A percentile compares a stretch with the other conserved stretches of the same genome.
These are phyloP conservation scores for Beauveria rudraprayagi DNA, from an alignment of 2,329 filamentous ascomycete species.

Conservation along the genomic window DNA sequence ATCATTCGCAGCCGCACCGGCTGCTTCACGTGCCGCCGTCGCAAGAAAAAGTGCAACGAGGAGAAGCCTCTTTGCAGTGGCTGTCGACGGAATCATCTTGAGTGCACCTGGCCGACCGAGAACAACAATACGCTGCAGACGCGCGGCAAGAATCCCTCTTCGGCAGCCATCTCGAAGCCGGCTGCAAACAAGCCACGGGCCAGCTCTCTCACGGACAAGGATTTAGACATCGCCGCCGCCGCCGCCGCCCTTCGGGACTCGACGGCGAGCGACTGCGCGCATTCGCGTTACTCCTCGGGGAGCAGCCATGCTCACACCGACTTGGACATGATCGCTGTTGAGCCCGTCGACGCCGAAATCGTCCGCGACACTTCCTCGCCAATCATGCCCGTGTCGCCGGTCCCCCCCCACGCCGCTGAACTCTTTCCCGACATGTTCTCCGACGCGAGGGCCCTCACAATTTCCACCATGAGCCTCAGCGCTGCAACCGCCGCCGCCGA, in stretches of 20 bases:
- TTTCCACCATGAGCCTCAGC: background rate
- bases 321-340: background rate
- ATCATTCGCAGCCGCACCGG: slow-evolving; percentile 32
- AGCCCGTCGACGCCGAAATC: background rate
- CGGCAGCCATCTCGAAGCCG: background rate
- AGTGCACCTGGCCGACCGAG: slow-evolving; percentile 40
- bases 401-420: background rate
- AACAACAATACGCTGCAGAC: slow-evolving; percentile 5
- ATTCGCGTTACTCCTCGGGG: slow-evolving; percentile 6
- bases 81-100: slow-evolving; percentile 44
- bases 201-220: background rate
- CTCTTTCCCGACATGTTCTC: background rate
- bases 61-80: slow-evolving; percentile 43
- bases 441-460: background rate
- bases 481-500: background rate
- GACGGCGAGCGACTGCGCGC: background rate
- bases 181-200: background rate
- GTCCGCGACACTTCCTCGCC: background rate
- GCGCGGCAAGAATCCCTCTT: background rate
- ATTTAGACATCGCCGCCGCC: background rate
- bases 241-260: background rate
- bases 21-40: slow-evolving; percentile 41
- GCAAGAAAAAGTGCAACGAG: slow-evolving; percentile 49
- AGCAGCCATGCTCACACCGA: background rate
- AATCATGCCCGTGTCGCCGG: background rate